Conservation (phyloP, 345 rosid species). For the Euclidium syriacum region DNA sequence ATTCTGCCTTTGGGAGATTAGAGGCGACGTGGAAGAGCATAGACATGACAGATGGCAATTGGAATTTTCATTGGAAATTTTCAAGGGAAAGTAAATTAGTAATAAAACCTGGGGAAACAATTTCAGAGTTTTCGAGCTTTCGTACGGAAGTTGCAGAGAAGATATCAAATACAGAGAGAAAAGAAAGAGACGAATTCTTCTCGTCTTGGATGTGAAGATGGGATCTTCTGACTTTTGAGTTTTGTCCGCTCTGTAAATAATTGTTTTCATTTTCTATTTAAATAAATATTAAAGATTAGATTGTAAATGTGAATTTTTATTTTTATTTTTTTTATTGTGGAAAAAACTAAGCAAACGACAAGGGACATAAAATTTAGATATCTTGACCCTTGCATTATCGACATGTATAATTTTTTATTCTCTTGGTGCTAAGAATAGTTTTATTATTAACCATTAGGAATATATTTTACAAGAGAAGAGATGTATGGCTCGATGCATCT, state of each 20-base stretch:
- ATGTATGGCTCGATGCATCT: too few relatives aligned
- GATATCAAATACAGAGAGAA: neutral
- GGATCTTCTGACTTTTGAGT: constrained; percentile 27
- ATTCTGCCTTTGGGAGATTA: constrained; percentile 21
- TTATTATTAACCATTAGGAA: too few relatives aligned
- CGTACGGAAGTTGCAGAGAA: constrained; percentile 17
- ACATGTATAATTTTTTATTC: too few relatives aligned
- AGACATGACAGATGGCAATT: constrained; percentile 9
- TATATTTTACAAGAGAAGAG: too few relatives aligned
- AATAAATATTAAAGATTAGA: too few relatives aligned
- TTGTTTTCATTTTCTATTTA: neutral
- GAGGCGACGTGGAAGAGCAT: constrained; percentile 17
- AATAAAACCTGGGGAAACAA: neutral
- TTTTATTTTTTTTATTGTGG: too few relatives aligned
- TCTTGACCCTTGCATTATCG: too few relatives aligned
- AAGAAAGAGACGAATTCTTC: constrained; percentile 6
- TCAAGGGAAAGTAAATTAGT: neutral
- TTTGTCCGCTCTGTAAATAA: constrained; percentile 14
- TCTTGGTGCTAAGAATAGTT: too few relatives aligned
- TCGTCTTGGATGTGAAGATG: constrained; percentile 23
- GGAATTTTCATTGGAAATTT: neutral
- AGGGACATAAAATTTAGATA: too few relatives aligned
- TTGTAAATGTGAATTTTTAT: too few relatives aligned
- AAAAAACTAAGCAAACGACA: too few relatives aligned
- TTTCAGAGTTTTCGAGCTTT: neutral